A percentile compares a stretch with the other conserved stretches of the same genome.
These are phyloP conservation scores for Kurtzmaniella fragi DNA, from an alignment of 805 yeast species.

Conservation along the genomic window DNA sequence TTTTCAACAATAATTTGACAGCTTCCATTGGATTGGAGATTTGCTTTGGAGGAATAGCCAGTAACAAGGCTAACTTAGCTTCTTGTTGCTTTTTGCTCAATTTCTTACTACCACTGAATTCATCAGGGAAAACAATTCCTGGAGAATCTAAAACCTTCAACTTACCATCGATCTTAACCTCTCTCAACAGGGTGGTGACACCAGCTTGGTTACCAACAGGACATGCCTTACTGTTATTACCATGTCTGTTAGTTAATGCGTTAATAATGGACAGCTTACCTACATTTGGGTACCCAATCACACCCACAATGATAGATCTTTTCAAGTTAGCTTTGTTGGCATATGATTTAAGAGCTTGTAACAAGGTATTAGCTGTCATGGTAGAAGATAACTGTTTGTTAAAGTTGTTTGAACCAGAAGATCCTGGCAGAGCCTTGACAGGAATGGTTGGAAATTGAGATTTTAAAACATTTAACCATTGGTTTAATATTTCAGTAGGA, in stretches of 20 bases:
- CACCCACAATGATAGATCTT: conserved; percentile 89
- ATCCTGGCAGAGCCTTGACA: conserved; percentile 71
- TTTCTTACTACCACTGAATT: conserved; percentile 32
- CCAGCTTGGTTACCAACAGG: conserved; percentile 99
- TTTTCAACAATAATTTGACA: conserved; percentile 67
- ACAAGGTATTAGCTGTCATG: conserved; percentile 65
- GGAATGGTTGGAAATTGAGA: conserved; percentile 91
- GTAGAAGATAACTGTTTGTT: conserved; percentile 69
- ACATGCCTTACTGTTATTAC: conserved; percentile 69
- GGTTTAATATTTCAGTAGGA: conserved; percentile 76
- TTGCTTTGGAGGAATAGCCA: conserved; percentile 85
- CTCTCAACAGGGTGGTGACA: conserved; percentile 87
- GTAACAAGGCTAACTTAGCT: conserved; percentile 83
- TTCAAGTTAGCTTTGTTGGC: conserved; percentile 81
- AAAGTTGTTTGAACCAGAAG: conserved; percentile 62
- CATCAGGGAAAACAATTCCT: conserved; percentile 93
- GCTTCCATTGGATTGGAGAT: conserved; percentile 83
- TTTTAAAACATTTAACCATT: conserved; percentile 78
- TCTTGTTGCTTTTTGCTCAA: conserved; percentile 59
- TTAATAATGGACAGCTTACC: conserved; percentile 95
- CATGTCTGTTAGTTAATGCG: conserved; percentile 78
- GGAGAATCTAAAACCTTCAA: conserved; percentile 91
- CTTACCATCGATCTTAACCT: conserved; percentile 87
- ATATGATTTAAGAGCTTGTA: conserved; percentile 79
- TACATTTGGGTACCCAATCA: conserved; percentile 95